Evolutionary conservation across 352 stramenopile genomes (phyloP), one percentile per base, ranked within the genome.

Genomic region (Globisporangium ultimum): DNA sequence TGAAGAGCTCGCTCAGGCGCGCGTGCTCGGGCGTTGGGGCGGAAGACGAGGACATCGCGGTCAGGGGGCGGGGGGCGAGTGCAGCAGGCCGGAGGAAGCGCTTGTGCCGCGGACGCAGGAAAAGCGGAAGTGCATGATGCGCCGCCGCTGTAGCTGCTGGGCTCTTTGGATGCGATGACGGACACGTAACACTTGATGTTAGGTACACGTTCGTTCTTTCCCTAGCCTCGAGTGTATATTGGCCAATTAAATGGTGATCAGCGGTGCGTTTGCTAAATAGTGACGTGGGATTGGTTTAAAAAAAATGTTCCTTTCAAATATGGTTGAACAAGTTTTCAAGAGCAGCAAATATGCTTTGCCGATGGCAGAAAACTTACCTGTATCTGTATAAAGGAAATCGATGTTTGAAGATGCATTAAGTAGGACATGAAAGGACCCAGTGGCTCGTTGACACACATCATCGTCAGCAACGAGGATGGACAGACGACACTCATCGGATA

Each of bases 1-100:
- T 52, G 55, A 85, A 84, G 38, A 85, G 62, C 36, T 73, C 66
- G 17, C 67, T 71, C 32, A 89, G 61, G 24, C 65, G 66, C 64
- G 68, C 46, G n/a, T 55, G 54, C 43, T 60, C 54, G 54, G 24
- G 20, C 20, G 21, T 43, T 0, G 8, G 3, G 34, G 45, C 28
- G 43, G 51, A 53, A 17, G 54, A 0, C 3, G 53, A 18, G 12
- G 40, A 45, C 40, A 45, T 45, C 40, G 40, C 10, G 38, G 38
- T 8, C 3, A 1, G 38, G 38, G 14, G 38, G 2, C 10, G 8
- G 38, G 10, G 10, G 38, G 38, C 3, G 38, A 32, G 24, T 32
- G 5, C 17, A 11, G n/a, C n/a, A n/a, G n/a, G n/a, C n/a, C n/a
- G 14, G 15, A 20, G 11, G 24, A 54, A 46, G 49, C 7, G 17